Evolutionary conservation across 352 stramenopile genomes (phyloP), one percentile per base, ranked within the genome.

Genomic region (Phytophthora capsici): DNA sequence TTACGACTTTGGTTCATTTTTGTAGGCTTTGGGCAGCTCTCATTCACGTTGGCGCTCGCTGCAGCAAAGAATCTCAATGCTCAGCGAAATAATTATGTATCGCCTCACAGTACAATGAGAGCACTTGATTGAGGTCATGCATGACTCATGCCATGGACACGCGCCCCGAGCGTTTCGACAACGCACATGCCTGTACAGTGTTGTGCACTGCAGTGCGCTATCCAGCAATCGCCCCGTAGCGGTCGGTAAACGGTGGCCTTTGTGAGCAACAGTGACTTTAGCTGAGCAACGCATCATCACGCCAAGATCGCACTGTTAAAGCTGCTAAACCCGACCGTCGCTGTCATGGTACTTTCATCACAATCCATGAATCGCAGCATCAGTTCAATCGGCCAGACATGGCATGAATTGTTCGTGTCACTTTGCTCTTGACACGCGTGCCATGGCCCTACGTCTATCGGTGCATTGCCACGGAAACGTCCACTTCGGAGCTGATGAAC

Each of bases 11-110:
- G 16, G 5, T n/a, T 19, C 22, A 25, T 40, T 16, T 38, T 6
- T 51, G 13, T 34, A 70, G 62, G 62, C 13, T 70, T 70, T 17
- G 40, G 62, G 16, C 38, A 60, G 22, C 40, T 60, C 23, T 70
- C 62, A 13, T 54, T 71, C 41, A 46, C 30, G 10, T 53, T 71
- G 34, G 55, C 55, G 16, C 30, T 66, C 4, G 43, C 57, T 30
- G 48, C 56, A 3, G 63, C 63, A 23, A 71, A 61, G 22, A 66
- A 61, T 65, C 23, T 66, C 26, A 49, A 57, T 26, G 25, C 41
- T 13, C 19, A 41, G 9, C 62, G 50, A 19, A n/a, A n/a, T n/a
- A 28, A 28, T 28, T 6, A 28, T 57, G 48, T 34, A 34, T 45
- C 46, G 28, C 43, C 23, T 10, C 41, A 6, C 28, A 55, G 16